phyloP scores from a whole-genome alignment of 192 early-diverging fungal species.

The Dimargaris xerosporica region DNA sequence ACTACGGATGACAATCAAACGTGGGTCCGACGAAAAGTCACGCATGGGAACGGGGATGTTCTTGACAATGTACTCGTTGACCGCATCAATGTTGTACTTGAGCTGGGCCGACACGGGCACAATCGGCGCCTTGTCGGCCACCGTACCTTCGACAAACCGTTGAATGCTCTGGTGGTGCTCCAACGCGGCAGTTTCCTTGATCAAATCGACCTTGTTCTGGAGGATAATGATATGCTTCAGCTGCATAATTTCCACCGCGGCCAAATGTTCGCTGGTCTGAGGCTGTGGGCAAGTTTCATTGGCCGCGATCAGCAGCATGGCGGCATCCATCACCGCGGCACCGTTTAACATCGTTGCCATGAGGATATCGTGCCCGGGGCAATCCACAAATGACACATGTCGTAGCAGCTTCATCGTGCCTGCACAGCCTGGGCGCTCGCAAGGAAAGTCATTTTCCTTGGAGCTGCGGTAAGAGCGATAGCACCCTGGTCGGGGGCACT shows the following conservation, averaged over 20 bases:
- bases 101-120: slow-evolving; percentile 97
- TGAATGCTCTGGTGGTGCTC: slow-evolving; percentile 85
- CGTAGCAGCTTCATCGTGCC: slow-evolving; percentile 77
- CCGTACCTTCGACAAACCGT: slow-evolving; percentile 85
- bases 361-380: slow-evolving; percentile 98
- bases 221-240: slow-evolving; percentile 90
- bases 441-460: slow-evolving; percentile 75
- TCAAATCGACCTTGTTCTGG: slow-evolving; percentile 97
- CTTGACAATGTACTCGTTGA: slow-evolving; percentile 95
- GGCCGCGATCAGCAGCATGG: slow-evolving; percentile 89
- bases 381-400: slow-evolving; percentile 97
- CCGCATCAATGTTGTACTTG: slow-evolving; percentile 96
- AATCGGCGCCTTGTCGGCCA: slow-evolving; percentile 88
- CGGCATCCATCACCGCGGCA: slow-evolving; percentile 98
- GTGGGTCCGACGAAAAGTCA: slow-evolving; percentile 81
- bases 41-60: slow-evolving; percentile 88
- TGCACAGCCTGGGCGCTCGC: slow-evolving; percentile 70
- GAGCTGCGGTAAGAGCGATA: slow-evolving; percentile 75
- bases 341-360: slow-evolving; percentile 99
- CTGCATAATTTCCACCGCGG: slow-evolving; percentile 99
- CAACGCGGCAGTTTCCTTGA: slow-evolving; percentile 81
- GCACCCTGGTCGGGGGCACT: slow-evolving; percentile 90
- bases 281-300: slow-evolving; percentile 99
- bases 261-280: slow-evolving; percentile 96
- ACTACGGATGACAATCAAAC: slow-evolving; percentile 93